These are phyloP conservation scores for Tremellales sp. DNA, from an alignment of 1,284 basidiomycete species.

Conservation along the genomic window DNA sequence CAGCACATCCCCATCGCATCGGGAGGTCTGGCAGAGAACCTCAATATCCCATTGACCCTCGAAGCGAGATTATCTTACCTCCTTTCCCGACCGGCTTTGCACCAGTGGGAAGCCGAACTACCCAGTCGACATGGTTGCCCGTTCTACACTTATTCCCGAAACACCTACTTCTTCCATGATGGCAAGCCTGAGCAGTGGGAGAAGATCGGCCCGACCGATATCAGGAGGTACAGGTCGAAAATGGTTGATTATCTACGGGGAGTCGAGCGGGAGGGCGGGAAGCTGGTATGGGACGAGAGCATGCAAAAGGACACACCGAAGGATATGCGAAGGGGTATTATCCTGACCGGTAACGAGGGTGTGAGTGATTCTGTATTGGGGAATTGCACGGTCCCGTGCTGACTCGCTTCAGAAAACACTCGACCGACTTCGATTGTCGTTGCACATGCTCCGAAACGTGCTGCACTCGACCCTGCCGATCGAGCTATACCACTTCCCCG, in stretches of 20 bases:
- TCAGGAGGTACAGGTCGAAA: constrained; percentile 37
- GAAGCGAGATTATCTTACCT: constrained; percentile 34
- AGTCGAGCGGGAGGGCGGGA: constrained; percentile 38
- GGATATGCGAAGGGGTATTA: constrained; percentile 43
- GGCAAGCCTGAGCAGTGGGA: constrained; percentile 45
- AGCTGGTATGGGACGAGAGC: constrained; percentile 40
- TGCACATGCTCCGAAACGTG: constrained; percentile 47
- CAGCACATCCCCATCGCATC: constrained; percentile 23
- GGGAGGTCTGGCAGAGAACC: constrained; percentile 28
- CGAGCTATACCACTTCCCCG: constrained; percentile 50
- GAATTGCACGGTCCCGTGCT: neutral
- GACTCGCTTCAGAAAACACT: constrained; percentile 37
- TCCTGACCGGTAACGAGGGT: constrained; percentile 48
- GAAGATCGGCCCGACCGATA: constrained; percentile 31
- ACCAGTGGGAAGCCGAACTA: constrained; percentile 44
- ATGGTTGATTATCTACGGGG: constrained; percentile 45
- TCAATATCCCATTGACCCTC: constrained; percentile 31
- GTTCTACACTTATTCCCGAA: constrained; percentile 40
- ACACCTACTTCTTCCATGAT: constrained; percentile 46
- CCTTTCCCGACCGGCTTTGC: constrained; percentile 33
- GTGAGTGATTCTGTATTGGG: constrained; percentile 22
- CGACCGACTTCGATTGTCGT: constrained; percentile 38
- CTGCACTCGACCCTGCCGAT: constrained; percentile 47
- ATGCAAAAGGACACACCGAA: constrained; percentile 29
- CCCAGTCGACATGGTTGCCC: constrained; percentile 38